Evolutionary conservation across 1,284 basidiomycete species (phyloP), one percentile per base, ranked within the genome.

Genomic region (Abortiporus biennis): DNA sequence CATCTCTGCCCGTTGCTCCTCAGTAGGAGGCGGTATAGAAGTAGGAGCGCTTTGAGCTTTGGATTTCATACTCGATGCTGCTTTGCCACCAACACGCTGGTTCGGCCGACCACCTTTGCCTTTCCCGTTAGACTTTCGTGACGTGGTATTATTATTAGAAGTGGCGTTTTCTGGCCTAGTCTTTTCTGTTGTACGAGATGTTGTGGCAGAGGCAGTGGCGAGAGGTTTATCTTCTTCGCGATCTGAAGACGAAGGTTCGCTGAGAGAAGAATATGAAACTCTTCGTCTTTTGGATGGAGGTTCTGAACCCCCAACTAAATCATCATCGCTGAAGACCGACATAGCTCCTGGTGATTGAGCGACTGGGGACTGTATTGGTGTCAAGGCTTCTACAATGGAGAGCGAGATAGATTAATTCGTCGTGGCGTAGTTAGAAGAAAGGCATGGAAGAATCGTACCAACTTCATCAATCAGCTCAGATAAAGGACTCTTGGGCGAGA

Each of bases 161-260:
- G n/a, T n/a, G n/a, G n/a, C n/a, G n/a, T n/a, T n/a, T n/a, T n/a
- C n/a, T n/a, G n/a, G n/a, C n/a, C n/a, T n/a, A n/a, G 38, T 47
- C 41, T 15, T 34, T 42, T 38, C 35, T 35, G 17, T 19, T 38
- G 5, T n/a, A n/a, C n/a, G n/a, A n/a, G n/a, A n/a, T n/a, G n/a
- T n/a, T n/a, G n/a, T n/a, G n/a, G n/a, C n/a, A n/a, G n/a, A n/a
- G n/a, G n/a, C n/a, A n/a, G n/a, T n/a, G 75, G 82, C 80, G 6
- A 85, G 66, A 2, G 83, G 82, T 49, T 71, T 67, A n/a, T 75
- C 74, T 44, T 84, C 76, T 29, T 77, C 73, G 20, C 71, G 71
- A 3, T 45, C 46, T 9, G 38, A 74, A 68, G 25, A 63, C 54
- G 42, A 63, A 11, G 62, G 62, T 8, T 68, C 68, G 22, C 57